These are phyloP conservation scores for Moniliophthora roreri DNA, from an alignment of 1,284 basidiomycete genomes.

Conservation along the genomic window DNA sequence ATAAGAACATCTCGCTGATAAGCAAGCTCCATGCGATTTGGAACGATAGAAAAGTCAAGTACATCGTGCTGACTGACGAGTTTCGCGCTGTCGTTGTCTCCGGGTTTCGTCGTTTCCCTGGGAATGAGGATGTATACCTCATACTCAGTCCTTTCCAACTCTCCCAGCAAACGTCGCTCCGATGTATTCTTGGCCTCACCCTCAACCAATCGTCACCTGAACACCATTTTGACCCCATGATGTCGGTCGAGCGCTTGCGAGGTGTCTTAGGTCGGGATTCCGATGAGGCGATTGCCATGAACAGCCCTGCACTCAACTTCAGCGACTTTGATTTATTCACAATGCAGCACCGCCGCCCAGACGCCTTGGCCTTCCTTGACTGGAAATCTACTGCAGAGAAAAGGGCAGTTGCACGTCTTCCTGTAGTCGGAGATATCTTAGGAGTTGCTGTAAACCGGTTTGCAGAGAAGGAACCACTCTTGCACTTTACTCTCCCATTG, in stretches of 20 bases:
- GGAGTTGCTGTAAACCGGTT: slow-evolving; percentile 3
- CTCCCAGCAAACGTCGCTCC: not conserved
- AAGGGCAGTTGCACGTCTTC: too few species aligned
- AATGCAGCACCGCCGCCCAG: slow-evolving; percentile 4
- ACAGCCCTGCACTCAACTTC: not conserved
- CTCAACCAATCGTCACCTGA: too few species aligned
- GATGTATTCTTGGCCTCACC: too few species aligned
- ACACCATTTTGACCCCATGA: too few species aligned
- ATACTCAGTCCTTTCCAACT: not conserved
- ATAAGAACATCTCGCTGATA: not conserved
- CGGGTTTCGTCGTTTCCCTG: not conserved
- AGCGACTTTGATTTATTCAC: slow-evolving; percentile 14
- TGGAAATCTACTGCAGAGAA: too few species aligned
- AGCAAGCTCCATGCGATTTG: not conserved
- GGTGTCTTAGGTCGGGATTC: too few species aligned
- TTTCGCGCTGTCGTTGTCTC: not conserved
- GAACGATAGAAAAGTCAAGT: not conserved
- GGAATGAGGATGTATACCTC: not conserved
- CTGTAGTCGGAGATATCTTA: slow-evolving; percentile 1
- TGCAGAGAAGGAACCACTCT: not conserved
- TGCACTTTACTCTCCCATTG: not conserved
- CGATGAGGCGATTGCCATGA: not conserved
- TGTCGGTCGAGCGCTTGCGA: too few species aligned
- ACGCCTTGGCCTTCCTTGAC: slow-evolving; percentile 1
- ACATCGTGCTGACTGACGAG: not conserved